Evolutionary conservation across 2,329 filamentous ascomycete genomes (phyloP).

Genomic region (Fusarium sp.): DNA sequence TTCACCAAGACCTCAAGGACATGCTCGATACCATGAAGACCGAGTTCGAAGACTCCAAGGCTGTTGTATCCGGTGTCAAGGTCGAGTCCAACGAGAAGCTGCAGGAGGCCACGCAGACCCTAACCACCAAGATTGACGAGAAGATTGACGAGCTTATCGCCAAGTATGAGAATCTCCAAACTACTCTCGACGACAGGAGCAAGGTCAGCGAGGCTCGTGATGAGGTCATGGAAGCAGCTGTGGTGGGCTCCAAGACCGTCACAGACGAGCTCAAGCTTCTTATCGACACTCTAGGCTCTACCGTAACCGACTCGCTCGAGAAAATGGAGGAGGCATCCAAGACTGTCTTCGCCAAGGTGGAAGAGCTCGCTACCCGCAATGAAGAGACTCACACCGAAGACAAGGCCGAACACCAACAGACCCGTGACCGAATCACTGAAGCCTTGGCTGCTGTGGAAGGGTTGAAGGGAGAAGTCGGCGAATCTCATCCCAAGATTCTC

Average conservation of each 20-base stretch:
- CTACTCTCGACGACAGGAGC: constrained; percentile 75
- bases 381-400: constrained; percentile 78
- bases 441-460: constrained; percentile 76
- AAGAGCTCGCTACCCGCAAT: constrained; percentile 77
- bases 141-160: constrained; percentile 78
- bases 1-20: constrained; percentile 72
- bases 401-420: constrained; percentile 83
- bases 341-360: constrained; percentile 83
- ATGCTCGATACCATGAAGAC: constrained; percentile 79
- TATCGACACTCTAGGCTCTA: constrained; percentile 83
- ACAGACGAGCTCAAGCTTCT: constrained; percentile 88
- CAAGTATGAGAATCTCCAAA: constrained; percentile 89
- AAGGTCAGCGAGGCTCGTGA: constrained; percentile 78
- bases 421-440: constrained; percentile 81
- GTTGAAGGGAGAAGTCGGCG: constrained; percentile 79
- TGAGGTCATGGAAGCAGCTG: constrained; percentile 74
- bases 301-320: constrained; percentile 82
- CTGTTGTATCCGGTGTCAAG: constrained; percentile 80
- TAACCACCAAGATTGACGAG: constrained; percentile 67
- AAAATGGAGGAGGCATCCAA: constrained; percentile 89
- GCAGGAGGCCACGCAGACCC: constrained; percentile 62
- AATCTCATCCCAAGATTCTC: constrained; percentile 89
- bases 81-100: constrained; percentile 85
- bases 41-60: constrained; percentile 88
- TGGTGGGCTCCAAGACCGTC: constrained; percentile 78